Evolutionary conservation across 225 moss, liverwort and hornwort species (phyloP).

Genomic region (Bryoerythrophyllum caledonicum): DNA sequence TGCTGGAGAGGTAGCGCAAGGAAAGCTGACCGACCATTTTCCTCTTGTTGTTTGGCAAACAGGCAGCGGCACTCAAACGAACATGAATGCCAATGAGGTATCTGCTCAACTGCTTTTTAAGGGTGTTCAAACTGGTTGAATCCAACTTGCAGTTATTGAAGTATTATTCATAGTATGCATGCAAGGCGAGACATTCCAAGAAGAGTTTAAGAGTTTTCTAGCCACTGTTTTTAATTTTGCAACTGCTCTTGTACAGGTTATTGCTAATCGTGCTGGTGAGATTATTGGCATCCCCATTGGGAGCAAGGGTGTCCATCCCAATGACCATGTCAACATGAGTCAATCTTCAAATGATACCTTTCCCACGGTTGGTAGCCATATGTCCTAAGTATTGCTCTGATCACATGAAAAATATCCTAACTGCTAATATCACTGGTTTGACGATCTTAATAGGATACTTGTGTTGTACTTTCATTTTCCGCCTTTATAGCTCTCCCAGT

Average conservation of each 20-base stretch:
- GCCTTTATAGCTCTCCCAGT: constrained; percentile 3
- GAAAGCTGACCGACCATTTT: constrained; percentile 90
- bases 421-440: background rate
- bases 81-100: constrained; percentile 83
- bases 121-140: background rate
- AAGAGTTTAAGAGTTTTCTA: background rate
- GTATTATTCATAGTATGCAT: background rate
- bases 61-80: constrained; percentile 96
- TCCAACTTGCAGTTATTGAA: background rate
- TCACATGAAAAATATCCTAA: background rate
- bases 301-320: constrained; percentile 83
- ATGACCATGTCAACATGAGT: constrained; percentile 99
- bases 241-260: constrained; percentile 52
- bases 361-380: constrained; percentile 70
- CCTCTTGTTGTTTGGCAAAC: constrained; percentile 99
- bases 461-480: background rate
- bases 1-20: constrained; percentile 88
- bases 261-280: constrained; percentile 96
- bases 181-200: background rate
- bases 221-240: background rate
- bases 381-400: background rate
- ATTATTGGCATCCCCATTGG: constrained; percentile 81
- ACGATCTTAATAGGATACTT: background rate
- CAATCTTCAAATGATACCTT: constrained; percentile 97
- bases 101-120: constrained; percentile 12